Conservation (phyloP, 108 stramenopile species). For the Cylindrotheca closterium region DNA sequence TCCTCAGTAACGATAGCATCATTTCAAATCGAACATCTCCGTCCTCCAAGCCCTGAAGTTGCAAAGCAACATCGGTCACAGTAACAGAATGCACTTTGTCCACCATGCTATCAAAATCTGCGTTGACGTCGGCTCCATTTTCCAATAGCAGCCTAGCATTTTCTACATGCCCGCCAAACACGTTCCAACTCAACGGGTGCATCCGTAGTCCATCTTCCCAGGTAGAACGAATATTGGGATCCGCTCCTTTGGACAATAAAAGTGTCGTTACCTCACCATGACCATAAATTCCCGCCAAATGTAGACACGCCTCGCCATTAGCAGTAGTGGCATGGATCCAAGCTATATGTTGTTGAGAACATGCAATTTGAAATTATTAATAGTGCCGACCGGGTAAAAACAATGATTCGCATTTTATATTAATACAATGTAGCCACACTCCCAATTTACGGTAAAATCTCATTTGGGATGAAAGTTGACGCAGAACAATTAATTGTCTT, state of each 20-base stretch:
- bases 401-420: too few species aligned
- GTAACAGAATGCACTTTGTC: conserved; percentile 31
- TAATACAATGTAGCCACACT: too few species aligned
- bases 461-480: too few species aligned
- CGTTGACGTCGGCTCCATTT: conserved; percentile 74
- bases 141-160: conserved; percentile 61
- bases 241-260: conserved; percentile 58
- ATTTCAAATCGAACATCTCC: conserved; percentile 45
- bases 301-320: conserved; percentile 80
- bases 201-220: conserved; percentile 71
- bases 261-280: conserved; percentile 45
- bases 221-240: conserved; percentile 77
- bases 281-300: conserved; percentile 67
- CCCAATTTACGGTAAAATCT: too few species aligned
- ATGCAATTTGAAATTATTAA: not conserved
- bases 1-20: conserved; percentile 48
- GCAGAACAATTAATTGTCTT: too few species aligned
- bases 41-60: conserved; percentile 45
- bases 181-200: conserved; percentile 84
- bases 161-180: conserved; percentile 71
- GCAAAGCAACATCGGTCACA: conserved; percentile 64
- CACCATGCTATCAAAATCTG: conserved; percentile 67
- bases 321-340: conserved; percentile 42
- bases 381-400: too few species aligned
- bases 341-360: conserved; percentile 33